A percentile compares a stretch with the other conserved stretches of the same genome.
Evolutionary conservation across 306 rosid species (phyloP).

Genomic region (Lathyrus sativus): DNA sequence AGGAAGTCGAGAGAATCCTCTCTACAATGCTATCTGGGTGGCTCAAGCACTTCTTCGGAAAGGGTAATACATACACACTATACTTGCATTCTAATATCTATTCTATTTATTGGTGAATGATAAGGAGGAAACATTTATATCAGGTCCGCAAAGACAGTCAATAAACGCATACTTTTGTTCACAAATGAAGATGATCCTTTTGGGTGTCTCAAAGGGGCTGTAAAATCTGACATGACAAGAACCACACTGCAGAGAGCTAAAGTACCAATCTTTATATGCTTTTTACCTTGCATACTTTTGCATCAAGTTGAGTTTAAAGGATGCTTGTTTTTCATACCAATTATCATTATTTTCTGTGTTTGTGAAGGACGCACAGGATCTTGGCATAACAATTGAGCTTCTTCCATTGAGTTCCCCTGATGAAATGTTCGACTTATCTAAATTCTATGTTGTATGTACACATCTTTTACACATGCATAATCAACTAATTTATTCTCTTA

Average conservation of each 20-base stretch:
- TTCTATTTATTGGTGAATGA: constrained; percentile 16
- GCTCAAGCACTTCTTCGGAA: constrained; percentile 91
- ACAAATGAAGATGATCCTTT: constrained; percentile 97
- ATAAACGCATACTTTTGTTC: constrained; percentile 81
- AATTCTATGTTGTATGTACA: constrained; percentile 74
- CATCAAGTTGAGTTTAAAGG: constrained; percentile 25
- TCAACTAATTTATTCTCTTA: constrained; percentile 24
- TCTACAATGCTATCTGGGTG: constrained; percentile 89
- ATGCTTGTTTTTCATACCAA: constrained; percentile 25
- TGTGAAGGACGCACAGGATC: constrained; percentile 86
- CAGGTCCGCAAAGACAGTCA: constrained; percentile 77
- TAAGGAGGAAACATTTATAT: constrained; percentile 34
- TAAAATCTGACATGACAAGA: constrained; percentile 79
- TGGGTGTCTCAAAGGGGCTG: constrained; percentile 64
- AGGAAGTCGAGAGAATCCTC: constrained; percentile 80
- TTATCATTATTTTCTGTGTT: constrained; percentile 27
- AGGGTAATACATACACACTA: constrained; percentile 54
- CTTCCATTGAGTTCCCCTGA: constrained; percentile 72
- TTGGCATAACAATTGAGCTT: constrained; percentile 85
- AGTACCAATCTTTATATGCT: constrained; percentile 51
- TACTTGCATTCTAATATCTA: constrained; percentile 8
- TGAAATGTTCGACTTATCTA: constrained; percentile 61
- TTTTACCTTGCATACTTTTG: constrained; percentile 32
- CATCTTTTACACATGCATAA: constrained; percentile 24
- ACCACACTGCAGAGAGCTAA: constrained; percentile 88